phyloP scores from a whole-genome alignment of 257 asterid genomes.

The Solanum lignicaule region DNA sequence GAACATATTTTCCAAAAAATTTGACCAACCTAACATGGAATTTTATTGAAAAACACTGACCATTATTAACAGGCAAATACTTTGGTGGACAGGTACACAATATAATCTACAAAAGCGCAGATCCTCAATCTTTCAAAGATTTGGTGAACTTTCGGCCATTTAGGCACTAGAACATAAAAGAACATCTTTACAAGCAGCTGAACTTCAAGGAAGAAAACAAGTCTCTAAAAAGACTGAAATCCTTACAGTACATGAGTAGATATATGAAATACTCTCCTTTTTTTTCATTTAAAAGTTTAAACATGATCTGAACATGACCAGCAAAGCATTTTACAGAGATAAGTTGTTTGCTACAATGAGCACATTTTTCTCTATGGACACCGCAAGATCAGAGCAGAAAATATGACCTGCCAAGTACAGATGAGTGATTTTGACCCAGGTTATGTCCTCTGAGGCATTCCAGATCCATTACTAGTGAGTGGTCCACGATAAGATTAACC shows the following conservation, averaged over 20 bases:
- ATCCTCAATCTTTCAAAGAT: background rate
- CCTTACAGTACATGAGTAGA: background rate
- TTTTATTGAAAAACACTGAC: too few species aligned
- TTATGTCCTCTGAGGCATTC: slow-evolving; percentile 88
- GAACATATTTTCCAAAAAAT: too few species aligned
- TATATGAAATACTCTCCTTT: background rate
- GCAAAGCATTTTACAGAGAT: background rate
- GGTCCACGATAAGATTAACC: slow-evolving; percentile 91
- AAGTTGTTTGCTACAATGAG: background rate
- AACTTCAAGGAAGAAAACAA: background rate
- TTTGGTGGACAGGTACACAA: background rate
- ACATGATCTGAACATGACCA: background rate
- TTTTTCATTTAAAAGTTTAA: background rate
- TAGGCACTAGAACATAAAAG: background rate
- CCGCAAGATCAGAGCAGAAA: slow-evolving; percentile 21
- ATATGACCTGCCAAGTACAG: slow-evolving; percentile 74
- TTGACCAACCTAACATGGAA: background rate
- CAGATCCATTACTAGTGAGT: slow-evolving; percentile 82
- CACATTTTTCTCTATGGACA: background rate
- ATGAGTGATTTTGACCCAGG: slow-evolving; percentile 65
- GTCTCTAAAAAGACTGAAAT: background rate
- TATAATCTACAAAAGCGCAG: background rate
- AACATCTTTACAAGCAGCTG: background rate
- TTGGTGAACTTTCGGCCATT: background rate
- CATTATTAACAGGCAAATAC: background rate